Base-by-base conservation (phyloP, 768 basidiomycete genomes). In the Termitomyces sp. region DNA sequence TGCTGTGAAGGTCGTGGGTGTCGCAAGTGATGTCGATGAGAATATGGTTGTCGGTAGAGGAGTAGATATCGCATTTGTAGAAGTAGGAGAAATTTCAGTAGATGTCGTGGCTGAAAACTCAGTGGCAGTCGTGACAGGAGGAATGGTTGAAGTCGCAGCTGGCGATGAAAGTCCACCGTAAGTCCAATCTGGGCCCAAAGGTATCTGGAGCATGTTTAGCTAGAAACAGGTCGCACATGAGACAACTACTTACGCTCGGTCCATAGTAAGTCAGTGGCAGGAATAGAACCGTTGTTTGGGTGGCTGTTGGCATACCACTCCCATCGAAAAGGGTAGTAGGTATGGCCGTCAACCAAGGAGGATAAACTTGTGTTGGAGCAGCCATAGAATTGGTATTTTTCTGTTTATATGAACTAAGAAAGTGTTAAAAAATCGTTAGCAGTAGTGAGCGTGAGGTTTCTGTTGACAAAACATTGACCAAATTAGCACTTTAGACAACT, bases 231-330 rank as follows among this genome's bases (percentile, higher is more conserved):
- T 27, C 16, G 23, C 12, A 43, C n/a, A 19, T 35, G n/a, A 17
- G 46, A 31, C 10, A 17, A 23, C 4, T 40, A 57, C 62, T 81
- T 67, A 92, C 90, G 69, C 86, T 85, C 53, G 91, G 89, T 31
- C 91, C 91, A 62, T 82, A 90, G 71, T 92, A 93, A 0, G 90
- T 92, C 62, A 91, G 73, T 40, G 91, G 88, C 49, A 92, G 66
- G 62, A 78, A 82, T 27, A 89, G 63, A 10, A 87, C 73, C 32
- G 73, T 77, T 25, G 83, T 84, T 42, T 77, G 75, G 14, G 87
- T 89, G 47, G 81, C 75, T 54, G 84, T 63, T 34, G 80, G 77
- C 21, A 71, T 70, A 48, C 87, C 88, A 51, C 73, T 75, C 3
- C 75, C 71, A 64, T 83, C 76, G 7, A 82, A 83, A 46, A 84